phyloP scores from a whole-genome alignment of 257 asterid species.

The Penstemon davidsonii region DNA sequence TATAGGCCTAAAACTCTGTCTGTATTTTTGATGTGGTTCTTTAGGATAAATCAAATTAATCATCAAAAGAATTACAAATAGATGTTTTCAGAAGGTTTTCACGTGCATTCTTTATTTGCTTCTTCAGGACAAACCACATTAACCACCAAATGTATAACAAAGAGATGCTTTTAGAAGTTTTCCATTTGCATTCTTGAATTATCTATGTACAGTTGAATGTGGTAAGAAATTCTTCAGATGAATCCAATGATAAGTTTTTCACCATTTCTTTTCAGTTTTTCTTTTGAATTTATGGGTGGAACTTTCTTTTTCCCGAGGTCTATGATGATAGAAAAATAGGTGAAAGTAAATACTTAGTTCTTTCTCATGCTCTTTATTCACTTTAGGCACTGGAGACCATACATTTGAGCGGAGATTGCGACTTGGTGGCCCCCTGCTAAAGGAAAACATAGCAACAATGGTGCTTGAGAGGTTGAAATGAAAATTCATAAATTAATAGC shows the following conservation, averaged over 20 bases:
- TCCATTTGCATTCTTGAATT: too few relatives aligned
- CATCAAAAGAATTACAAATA: too few relatives aligned
- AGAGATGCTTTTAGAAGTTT: background rate
- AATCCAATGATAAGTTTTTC: background rate
- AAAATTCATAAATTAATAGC: slow-evolving; percentile 16
- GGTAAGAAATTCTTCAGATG: background rate
- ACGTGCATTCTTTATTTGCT: background rate
- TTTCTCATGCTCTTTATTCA: slow-evolving; percentile 14
- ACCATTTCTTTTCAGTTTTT: background rate
- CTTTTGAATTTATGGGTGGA: too few relatives aligned
- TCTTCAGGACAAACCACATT: background rate
- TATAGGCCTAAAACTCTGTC: too few relatives aligned
- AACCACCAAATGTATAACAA: background rate
- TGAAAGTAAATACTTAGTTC: background rate
- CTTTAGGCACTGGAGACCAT: slow-evolving; percentile 93
- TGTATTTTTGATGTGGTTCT: too few relatives aligned
- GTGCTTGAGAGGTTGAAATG: slow-evolving; percentile 83
- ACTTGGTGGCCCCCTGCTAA: slow-evolving; percentile 87
- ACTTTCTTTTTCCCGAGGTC: background rate
- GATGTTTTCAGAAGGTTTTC: too few relatives aligned
- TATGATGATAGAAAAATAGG: background rate
- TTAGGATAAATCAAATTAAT: too few relatives aligned
- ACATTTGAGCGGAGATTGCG: slow-evolving; percentile 89
- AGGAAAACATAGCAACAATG: slow-evolving; percentile 95
- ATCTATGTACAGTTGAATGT: too few relatives aligned